Evolutionary conservation across 257 asterid genomes (phyloP).

Genomic region (Nicotiana knightiana): DNA sequence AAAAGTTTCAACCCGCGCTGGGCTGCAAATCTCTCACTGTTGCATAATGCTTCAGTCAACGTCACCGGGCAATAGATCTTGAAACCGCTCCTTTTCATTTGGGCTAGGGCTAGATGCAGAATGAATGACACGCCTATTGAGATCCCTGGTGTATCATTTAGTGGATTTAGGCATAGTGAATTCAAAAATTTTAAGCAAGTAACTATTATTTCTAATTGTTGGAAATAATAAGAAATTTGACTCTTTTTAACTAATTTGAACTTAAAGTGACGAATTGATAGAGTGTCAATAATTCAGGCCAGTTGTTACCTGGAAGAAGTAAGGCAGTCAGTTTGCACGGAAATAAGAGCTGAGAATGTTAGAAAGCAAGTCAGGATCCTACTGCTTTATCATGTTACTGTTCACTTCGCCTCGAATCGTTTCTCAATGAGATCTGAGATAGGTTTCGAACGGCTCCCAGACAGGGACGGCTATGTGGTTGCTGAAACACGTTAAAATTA

Average conservation of each 20-base stretch:
- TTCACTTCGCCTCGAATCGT: too few relatives aligned
- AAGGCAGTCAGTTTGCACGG: constrained; percentile 42
- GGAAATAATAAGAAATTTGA: constrained; percentile 65
- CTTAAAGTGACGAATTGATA: constrained; percentile 64
- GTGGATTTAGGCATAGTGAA: constrained; percentile 46
- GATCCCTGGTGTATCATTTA: constrained; percentile 35
- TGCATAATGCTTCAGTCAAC: constrained; percentile 69
- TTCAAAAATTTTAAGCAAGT: constrained; percentile 70
- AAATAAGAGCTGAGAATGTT: too few relatives aligned
- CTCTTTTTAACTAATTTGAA: constrained; percentile 51
- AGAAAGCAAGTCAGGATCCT: too few relatives aligned
- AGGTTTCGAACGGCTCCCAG: too few relatives aligned
- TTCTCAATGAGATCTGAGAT: too few relatives aligned
- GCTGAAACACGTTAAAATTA: too few relatives aligned
- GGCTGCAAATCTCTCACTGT: constrained; percentile 29
- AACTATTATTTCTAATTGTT: constrained; percentile 54
- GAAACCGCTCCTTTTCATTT: constrained; percentile 74
- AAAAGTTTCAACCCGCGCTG: constrained; percentile 28
- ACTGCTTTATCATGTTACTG: too few relatives aligned
- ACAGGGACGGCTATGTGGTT: too few relatives aligned
- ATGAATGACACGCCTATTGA: constrained; percentile 70
- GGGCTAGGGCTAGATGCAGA: constrained; percentile 56
- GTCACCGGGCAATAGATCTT: constrained; percentile 77
- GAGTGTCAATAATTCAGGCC: constrained; percentile 89
- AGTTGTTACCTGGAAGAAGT: constrained; percentile 61